Evolutionary conservation across 495 filamentous ascomycete genomes (phyloP).

Genomic region (Acidiella bohemica): DNA sequence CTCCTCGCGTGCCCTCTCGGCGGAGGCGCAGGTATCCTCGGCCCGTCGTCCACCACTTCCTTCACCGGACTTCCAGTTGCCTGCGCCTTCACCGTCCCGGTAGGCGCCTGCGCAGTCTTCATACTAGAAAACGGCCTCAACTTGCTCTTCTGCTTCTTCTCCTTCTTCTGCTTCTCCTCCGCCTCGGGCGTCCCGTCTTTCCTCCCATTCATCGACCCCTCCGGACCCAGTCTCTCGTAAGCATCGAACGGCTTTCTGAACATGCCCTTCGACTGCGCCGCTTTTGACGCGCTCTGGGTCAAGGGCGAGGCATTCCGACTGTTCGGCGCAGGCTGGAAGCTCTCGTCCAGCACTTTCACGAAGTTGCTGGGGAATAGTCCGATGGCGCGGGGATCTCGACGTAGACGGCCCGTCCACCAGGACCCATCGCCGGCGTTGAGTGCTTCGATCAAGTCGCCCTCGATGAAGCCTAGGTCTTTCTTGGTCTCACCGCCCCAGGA

Average conservation of each 20-base stretch:
- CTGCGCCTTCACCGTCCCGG: too few species aligned
- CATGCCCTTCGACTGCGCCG: conserved; percentile 42
- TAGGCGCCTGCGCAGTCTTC: conserved; percentile 26
- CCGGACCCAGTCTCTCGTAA: conserved; percentile 36
- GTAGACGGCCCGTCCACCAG: conserved; percentile 93
- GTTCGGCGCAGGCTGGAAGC: conserved; percentile 55
- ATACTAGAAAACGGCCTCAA: conserved; percentile 32
- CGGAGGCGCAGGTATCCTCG: conserved; percentile 11
- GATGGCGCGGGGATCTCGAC: conserved; percentile 71
- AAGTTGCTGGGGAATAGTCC: conserved; percentile 96
- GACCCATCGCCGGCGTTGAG: conserved; percentile 93
- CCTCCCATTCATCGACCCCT: conserved; percentile 18
- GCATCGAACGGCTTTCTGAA: conserved; percentile 61
- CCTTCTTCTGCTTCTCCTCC: conserved; percentile 10
- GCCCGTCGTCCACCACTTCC: conserved; percentile 2
- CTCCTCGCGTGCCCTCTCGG: conserved; percentile 11
- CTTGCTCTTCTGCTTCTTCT: conserved; percentile 22
- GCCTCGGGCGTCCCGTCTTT: conserved; percentile 10
- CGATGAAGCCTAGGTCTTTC: conserved; percentile 86
- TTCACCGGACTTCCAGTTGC: too few species aligned
- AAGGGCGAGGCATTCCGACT: conserved; percentile 68
- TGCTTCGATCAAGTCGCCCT: conserved; percentile 95
- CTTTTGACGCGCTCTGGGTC: conserved; percentile 33
- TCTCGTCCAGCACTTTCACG: conserved; percentile 74
- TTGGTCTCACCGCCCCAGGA: conserved; percentile 97